Percentiles rank a stretch among this genome's conserved stretches.
Conservation (phyloP, 495 filamentous ascomycete genomes). For the Penicillium soppii region DNA sequence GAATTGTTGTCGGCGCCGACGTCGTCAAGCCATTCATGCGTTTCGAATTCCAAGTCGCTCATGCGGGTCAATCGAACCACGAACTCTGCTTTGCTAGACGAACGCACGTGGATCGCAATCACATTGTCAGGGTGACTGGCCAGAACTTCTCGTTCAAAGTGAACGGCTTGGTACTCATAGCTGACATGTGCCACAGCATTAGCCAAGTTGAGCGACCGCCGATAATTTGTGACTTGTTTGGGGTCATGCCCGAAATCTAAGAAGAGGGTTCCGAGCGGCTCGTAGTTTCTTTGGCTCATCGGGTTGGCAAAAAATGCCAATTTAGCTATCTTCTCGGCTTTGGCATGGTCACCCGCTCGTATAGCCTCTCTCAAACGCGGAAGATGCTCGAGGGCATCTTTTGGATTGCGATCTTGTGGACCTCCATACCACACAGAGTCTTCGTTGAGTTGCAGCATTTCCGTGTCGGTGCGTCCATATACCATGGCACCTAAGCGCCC, state of each 20-base stretch:
- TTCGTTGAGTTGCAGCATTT: constrained; percentile 52
- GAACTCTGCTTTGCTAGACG: constrained; percentile 26
- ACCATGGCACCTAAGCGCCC: constrained; percentile 53
- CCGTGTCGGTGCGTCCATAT: constrained; percentile 43
- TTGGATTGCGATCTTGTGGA: constrained; percentile 44
- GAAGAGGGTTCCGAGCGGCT: constrained; percentile 44
- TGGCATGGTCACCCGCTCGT: constrained; percentile 34
- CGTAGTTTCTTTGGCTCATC: constrained; percentile 45
- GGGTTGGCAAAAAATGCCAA: constrained; percentile 44
- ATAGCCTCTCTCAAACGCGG: constrained; percentile 41
- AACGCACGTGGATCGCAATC: constrained; percentile 39
- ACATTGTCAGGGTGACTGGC: constrained; percentile 43
- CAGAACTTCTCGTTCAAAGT: constrained; percentile 34
- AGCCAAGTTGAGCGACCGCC: constrained; percentile 42
- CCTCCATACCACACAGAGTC: constrained; percentile 55
- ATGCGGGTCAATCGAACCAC: constrained; percentile 30
- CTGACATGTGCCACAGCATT: constrained; percentile 35
- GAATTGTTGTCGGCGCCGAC: constrained; percentile 18
- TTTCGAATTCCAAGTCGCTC: constrained; percentile 39
- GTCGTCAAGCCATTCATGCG: constrained; percentile 41
- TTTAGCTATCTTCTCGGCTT: constrained; percentile 42
- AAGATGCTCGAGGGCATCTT: constrained; percentile 32
- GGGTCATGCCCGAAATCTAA: constrained; percentile 44
- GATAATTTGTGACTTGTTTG: constrained; percentile 34
- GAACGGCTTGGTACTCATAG: constrained; percentile 34